Percentiles rank a stretch among this genome's conserved stretches.
Conservation (phyloP, 2,329 filamentous ascomycete genomes). For the Biscogniauxia mediterranea region DNA sequence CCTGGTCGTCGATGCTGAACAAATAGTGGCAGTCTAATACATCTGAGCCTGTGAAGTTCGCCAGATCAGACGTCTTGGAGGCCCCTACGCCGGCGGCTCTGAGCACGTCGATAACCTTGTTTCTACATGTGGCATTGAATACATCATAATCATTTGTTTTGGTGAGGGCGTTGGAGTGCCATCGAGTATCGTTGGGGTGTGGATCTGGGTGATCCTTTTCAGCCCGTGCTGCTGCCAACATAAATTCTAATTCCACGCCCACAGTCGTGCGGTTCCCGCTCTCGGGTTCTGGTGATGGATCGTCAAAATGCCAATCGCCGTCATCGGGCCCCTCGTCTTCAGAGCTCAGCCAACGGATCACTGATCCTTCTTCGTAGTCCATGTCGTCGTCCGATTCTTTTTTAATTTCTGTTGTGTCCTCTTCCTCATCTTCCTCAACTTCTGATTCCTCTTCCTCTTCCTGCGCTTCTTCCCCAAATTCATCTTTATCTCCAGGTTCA, state of each 20-base stretch:
- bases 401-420: no score
- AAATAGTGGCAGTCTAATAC: no score
- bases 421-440: no score
- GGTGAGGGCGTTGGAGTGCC: slow-evolving; percentile 3
- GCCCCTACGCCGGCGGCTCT: background rate
- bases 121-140: slow-evolving; percentile 7
- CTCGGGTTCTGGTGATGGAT: background rate
- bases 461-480: no score
- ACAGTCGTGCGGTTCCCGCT: slow-evolving; percentile 14
- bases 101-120: slow-evolving; percentile 19
- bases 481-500: no score
- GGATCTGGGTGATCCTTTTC: slow-evolving; percentile 5
- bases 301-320: background rate
- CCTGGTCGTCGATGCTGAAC: slow-evolving; percentile 10
- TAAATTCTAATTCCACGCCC: slow-evolving; percentile 24
- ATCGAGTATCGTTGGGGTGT: slow-evolving; percentile 18
- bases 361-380: no score
- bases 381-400: no score
- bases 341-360: no score
- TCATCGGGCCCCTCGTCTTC: no score
- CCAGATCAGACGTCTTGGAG: no score
- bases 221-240: slow-evolving; percentile 5
- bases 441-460: no score
- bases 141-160: accelerated
- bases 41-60: no score